A percentile compares a stretch with the other conserved stretches of the same genome.
Conservation (phyloP, 1,139 yeast species). For the Meyerozyma smithsonii region DNA sequence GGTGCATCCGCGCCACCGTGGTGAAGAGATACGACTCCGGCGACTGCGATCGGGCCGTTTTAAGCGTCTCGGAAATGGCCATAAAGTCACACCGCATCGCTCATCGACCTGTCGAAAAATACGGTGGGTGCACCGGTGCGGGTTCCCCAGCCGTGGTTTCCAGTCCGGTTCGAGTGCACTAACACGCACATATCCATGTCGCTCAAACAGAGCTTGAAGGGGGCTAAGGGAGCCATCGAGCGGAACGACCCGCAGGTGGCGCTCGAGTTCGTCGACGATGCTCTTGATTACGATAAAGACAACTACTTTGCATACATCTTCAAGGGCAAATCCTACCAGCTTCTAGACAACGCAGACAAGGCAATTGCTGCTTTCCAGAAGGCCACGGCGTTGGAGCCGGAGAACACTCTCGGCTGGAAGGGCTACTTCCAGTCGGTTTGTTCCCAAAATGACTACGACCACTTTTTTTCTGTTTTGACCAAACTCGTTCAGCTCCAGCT, state of each 20-base stretch:
- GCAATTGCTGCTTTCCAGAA: conserved; percentile 48
- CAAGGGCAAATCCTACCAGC: conserved; percentile 54
- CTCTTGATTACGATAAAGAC: conserved; percentile 47
- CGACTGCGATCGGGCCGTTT: conserved; percentile 44
- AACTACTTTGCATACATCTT: conserved; percentile 66
- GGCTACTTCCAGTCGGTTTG: conserved; percentile 50
- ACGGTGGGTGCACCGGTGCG: conserved; percentile 2
- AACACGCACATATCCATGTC: conserved; percentile 13
- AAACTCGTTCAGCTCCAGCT: conserved; percentile 18
- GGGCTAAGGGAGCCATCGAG: conserved; percentile 56
- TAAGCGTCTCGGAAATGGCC: background rate
- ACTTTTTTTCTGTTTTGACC: conserved; percentile 45
- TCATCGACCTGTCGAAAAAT: conserved; percentile 2
- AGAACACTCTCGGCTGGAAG: conserved; percentile 71
- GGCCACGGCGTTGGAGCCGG: conserved; percentile 56
- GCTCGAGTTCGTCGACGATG: conserved; percentile 46
- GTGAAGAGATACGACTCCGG: conserved; percentile 58
- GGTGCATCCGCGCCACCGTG: conserved; percentile 46
- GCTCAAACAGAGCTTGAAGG: conserved; percentile 46
- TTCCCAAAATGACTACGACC: conserved; percentile 30
- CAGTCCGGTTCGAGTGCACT: no score
- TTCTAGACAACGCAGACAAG: conserved; percentile 30
- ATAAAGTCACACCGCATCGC: background rate
- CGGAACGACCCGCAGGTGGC: conserved; percentile 57
- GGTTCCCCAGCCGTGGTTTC: no score